phyloP scores from a whole-genome alignment of 202 grass and related monocot genomes.

The Carex sylvatica region DNA sequence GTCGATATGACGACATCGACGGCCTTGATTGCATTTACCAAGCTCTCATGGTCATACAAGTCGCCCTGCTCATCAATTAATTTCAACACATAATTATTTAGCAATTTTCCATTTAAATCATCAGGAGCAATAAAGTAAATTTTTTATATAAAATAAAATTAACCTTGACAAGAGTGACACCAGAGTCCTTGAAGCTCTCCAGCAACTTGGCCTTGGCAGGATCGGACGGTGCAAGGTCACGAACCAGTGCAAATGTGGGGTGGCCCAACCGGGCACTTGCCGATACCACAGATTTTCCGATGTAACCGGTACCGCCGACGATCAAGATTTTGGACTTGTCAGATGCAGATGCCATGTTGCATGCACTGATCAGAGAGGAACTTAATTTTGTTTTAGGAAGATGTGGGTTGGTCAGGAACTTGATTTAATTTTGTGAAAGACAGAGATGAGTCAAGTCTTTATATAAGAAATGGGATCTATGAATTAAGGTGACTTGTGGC shows the following conservation, averaged over 20 bases:
- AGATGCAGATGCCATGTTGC: conserved; percentile 42
- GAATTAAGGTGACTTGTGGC: no score
- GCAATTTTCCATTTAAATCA: no score
- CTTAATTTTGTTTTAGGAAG: no score
- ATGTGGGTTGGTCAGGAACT: no score
- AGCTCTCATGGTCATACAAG: conserved; percentile 50
- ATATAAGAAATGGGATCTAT: not conserved
- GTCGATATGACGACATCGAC: conserved; percentile 68
- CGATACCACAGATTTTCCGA: conserved; percentile 43
- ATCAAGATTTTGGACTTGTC: conserved; percentile 58
- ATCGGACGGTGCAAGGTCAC: conserved; percentile 33
- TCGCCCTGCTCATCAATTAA: conserved; percentile 39
- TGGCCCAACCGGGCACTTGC: conserved; percentile 52
- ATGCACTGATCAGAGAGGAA: no score
- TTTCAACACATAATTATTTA: not conserved
- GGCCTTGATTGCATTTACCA: conserved; percentile 38
- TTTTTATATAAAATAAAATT: not conserved
- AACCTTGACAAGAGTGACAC: conserved; percentile 50
- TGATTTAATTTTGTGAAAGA: not conserved
- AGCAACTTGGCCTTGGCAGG: conserved; percentile 47
- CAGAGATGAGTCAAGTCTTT: not conserved
- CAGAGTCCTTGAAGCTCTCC: conserved; percentile 44
- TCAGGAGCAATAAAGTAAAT: not conserved
- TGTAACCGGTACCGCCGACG: conserved; percentile 52
- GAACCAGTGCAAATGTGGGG: conserved; percentile 44